phyloP scores from a whole-genome alignment of 768 basidiomycete genomes.

The Hypholoma sublateritium region DNA sequence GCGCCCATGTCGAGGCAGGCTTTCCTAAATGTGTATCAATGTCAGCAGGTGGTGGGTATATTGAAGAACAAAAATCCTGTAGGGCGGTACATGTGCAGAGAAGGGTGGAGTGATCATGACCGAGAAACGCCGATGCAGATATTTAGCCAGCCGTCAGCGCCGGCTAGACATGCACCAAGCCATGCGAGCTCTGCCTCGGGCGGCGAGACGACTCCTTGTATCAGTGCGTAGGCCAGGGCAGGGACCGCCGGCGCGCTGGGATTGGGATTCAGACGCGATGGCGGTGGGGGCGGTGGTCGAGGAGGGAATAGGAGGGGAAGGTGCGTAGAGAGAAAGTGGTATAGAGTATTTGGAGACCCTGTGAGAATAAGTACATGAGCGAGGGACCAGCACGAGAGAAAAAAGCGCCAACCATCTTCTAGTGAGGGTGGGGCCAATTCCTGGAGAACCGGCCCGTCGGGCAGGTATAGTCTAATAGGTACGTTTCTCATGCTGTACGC shows the following conservation, averaged over 20 bases:
- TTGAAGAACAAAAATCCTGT: slow-evolving; percentile 5
- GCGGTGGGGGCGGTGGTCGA: slow-evolving; percentile 42
- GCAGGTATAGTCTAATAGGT: slow-evolving; percentile 88
- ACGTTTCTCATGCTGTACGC: slow-evolving; percentile 87
- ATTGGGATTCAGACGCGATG: slow-evolving; percentile 39
- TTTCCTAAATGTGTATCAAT: slow-evolving; percentile 4
- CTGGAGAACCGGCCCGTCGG: slow-evolving; percentile 87
- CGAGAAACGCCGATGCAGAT: slow-evolving; percentile 70
- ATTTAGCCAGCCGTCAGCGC: slow-evolving; percentile 95
- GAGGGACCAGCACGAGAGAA: neutral
- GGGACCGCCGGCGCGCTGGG: slow-evolving; percentile 33
- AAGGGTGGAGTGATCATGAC: slow-evolving; percentile 15
- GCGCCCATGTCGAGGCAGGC: neutral
- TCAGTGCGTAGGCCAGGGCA: slow-evolving; percentile 71
- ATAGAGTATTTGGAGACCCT: slow-evolving; percentile 76
- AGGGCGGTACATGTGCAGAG: slow-evolving; percentile 1
- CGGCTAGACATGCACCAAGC: slow-evolving; percentile 89
- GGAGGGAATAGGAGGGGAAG: slow-evolving; percentile 80
- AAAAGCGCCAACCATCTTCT: slow-evolving; percentile 63
- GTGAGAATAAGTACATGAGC: slow-evolving; percentile 7
- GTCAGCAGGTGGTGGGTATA: slow-evolving; percentile 9
- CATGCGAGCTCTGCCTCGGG: slow-evolving; percentile 90
- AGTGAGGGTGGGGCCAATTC: slow-evolving; percentile 81
- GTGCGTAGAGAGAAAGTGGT: slow-evolving; percentile 64
- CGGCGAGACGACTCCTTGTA: slow-evolving; percentile 85